Evolutionary conservation across 73 alveolate species (phyloP).

Genomic region (Paramecium sonneborni): DNA sequence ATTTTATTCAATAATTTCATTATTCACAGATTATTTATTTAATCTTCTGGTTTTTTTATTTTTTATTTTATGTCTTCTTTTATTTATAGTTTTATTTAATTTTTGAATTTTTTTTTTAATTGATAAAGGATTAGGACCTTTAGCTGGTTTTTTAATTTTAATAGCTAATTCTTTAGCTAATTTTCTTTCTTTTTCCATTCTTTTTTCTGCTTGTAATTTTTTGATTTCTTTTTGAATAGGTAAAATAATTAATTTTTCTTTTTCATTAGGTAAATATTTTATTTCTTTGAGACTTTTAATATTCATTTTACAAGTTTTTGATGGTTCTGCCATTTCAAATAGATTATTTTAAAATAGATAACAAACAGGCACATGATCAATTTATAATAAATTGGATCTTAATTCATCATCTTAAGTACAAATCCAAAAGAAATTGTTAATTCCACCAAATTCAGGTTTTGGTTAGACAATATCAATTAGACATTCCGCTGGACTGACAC

Average conservation of each 20-base stretch:
- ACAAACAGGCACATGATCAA: slow-evolving; percentile 49
- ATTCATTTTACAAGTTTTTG: neutral
- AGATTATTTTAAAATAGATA: slow-evolving; percentile 21
- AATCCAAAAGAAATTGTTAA: slow-evolving; percentile 34
- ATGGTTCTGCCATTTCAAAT: slow-evolving; percentile 47
- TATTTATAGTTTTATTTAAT: neutral
- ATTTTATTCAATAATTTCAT: neutral
- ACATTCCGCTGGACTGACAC: slow-evolving; percentile 40
- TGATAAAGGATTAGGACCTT: slow-evolving; percentile 52
- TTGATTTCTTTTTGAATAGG: slow-evolving; percentile 5
- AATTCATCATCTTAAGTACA: slow-evolving; percentile 57
- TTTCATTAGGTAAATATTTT: slow-evolving; percentile 47
- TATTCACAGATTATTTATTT: neutral
- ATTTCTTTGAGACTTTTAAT: neutral
- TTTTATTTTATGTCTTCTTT: slow-evolving; percentile 49
- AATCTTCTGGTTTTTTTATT: neutral
- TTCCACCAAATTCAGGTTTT: neutral
- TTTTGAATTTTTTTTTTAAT: neutral
- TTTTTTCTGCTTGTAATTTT: neutral
- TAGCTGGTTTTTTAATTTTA: slow-evolving; percentile 17
- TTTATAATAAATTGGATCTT: neutral
- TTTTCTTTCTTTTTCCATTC: slow-evolving; percentile 51
- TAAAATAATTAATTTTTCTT: neutral
- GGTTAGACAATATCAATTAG: neutral
- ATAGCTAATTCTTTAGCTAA: neutral